A percentile compares a stretch with the other conserved stretches of the same genome.
Evolutionary conservation across 2,329 filamentous ascomycete genomes (phyloP).

Genomic region (Arthrobotrys iridis): DNA sequence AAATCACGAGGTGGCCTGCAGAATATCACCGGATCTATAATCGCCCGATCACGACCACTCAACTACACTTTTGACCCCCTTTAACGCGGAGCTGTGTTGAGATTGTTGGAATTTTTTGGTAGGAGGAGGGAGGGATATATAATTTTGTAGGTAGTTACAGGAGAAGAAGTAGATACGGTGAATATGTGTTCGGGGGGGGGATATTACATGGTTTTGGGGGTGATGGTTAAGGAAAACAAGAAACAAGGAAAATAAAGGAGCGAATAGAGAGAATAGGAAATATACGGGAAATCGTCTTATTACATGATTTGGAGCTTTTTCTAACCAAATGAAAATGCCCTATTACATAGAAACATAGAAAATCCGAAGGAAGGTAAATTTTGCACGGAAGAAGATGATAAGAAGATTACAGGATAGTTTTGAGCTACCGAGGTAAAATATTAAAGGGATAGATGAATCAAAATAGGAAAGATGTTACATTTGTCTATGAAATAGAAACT

Average conservation of each 20-base stretch:
- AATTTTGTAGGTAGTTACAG: conserved; percentile 4
- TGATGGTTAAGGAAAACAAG: neutral
- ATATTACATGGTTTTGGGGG: conserved; percentile 23
- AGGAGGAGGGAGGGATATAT: neutral
- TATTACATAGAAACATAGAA: neutral
- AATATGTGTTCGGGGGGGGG: neutral
- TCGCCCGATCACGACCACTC: conserved; percentile 30
- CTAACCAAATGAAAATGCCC: conserved; percentile 34
- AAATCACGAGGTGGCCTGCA: conserved; percentile 47
- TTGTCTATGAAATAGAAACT: conserved; percentile 41
- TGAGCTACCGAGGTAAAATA: conserved; percentile 14
- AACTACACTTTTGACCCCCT: conserved; percentile 2
- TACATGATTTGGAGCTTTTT: conserved; percentile 43
- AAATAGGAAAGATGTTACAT: conserved; percentile 13
- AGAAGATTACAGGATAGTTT: conserved; percentile 41
- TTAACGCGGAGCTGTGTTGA: neutral
- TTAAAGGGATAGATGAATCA: conserved; percentile 10
- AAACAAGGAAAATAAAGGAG: conserved; percentile 1
- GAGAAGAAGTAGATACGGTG: neutral
- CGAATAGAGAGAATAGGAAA: neutral
- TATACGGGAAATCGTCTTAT: conserved; percentile 46
- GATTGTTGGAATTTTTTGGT: conserved; percentile 30
- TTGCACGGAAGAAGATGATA: conserved; percentile 3
- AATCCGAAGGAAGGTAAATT: neutral
- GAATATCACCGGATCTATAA: conserved; percentile 39